phyloP scores from a whole-genome alignment of 2,329 filamentous ascomycete genomes.

The Alternaria ethzedia region DNA sequence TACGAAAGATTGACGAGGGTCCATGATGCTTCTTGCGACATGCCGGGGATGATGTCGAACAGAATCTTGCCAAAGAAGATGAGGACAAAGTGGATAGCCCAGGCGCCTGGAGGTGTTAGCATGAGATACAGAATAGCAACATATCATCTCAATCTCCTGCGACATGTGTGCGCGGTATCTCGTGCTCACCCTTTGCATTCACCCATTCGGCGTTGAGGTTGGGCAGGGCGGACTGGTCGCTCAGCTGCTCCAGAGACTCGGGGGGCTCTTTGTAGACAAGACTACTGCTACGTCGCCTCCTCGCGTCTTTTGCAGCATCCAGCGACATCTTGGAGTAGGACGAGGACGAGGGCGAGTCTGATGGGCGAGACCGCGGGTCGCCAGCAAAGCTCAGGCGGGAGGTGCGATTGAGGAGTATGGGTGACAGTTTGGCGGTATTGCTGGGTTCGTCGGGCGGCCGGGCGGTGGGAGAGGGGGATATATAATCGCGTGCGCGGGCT shows the following conservation, averaged over 20 bases:
- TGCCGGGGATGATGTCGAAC: conserved; percentile 93
- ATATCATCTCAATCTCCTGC: neutral
- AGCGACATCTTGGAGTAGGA: conserved; percentile 42
- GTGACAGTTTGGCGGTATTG: conserved; percentile 96
- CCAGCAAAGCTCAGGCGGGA: conserved; percentile 80
- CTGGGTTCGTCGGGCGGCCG: conserved; percentile 7
- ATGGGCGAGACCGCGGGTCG: conserved; percentile 64
- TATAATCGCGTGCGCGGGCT: conserved; percentile 1
- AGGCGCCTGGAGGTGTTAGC: conserved; percentile 72
- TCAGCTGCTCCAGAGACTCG: conserved; percentile 97
- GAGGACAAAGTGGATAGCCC: conserved; percentile 95
- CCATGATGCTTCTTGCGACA: conserved; percentile 98
- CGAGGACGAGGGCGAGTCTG: conserved; percentile 30
- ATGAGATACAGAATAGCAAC: neutral
- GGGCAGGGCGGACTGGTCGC: conserved; percentile 90
- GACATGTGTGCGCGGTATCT: neutral
- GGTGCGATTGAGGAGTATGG: conserved; percentile 85
- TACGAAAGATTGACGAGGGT: conserved; percentile 98
- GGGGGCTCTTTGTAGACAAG: conserved; percentile 97
- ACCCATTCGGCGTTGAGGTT: conserved; percentile 99
- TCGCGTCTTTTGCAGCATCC: conserved; percentile 62
- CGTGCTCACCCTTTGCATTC: conserved; percentile 84
- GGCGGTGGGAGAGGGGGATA: conserved; percentile 1
- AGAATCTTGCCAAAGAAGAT: conserved; percentile 93
- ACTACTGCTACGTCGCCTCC: conserved; percentile 95